A percentile compares a stretch with the other conserved stretches of the same genome.
Conservation (phyloP, 1,284 basidiomycete species). For the Ustilago loliicola region DNA sequence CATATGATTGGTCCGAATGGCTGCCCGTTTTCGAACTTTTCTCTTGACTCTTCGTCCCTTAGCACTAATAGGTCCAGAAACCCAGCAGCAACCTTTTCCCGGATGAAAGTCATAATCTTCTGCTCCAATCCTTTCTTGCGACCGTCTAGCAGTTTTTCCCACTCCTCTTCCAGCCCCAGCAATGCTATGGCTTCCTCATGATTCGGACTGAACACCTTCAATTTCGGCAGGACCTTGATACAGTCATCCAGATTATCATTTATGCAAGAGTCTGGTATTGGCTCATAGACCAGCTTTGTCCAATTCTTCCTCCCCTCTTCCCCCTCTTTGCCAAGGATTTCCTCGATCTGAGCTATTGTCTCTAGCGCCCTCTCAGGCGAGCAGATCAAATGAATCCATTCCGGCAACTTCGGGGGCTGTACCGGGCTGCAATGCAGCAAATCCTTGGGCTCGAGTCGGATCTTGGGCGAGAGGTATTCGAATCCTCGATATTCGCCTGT, state of each 20-base stretch:
- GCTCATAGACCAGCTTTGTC: slow-evolving; percentile 80
- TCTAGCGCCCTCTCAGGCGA: slow-evolving; percentile 79
- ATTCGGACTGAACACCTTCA: slow-evolving; percentile 76
- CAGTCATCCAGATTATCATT: slow-evolving; percentile 80
- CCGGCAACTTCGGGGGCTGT: slow-evolving; percentile 73
- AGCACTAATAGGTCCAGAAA: slow-evolving; percentile 17
- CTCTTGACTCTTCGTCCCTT: neutral
- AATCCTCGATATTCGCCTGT: slow-evolving; percentile 81
- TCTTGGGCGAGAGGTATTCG: slow-evolving; percentile 82
- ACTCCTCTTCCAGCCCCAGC: slow-evolving; percentile 55
- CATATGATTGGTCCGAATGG: slow-evolving; percentile 49
- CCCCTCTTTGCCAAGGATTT: slow-evolving; percentile 66
- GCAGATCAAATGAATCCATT: slow-evolving; percentile 86
- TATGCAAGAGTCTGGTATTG: slow-evolving; percentile 76
- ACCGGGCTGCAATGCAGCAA: slow-evolving; percentile 73
- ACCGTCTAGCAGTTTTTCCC: slow-evolving; percentile 10
- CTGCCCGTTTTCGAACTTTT: neutral
- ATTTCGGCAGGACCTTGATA: slow-evolving; percentile 75
- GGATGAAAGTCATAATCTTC: slow-evolving; percentile 30
- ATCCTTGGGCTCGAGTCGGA: slow-evolving; percentile 80
- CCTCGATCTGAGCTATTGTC: slow-evolving; percentile 78
- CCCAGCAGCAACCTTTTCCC: slow-evolving; percentile 19
- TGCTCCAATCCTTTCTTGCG: neutral
- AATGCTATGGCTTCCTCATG: slow-evolving; percentile 72
- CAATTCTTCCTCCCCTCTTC: slow-evolving; percentile 74